Base-by-base conservation (phyloP, 768 basidiomycete genomes). In the Lentinula raphanica region DNA sequence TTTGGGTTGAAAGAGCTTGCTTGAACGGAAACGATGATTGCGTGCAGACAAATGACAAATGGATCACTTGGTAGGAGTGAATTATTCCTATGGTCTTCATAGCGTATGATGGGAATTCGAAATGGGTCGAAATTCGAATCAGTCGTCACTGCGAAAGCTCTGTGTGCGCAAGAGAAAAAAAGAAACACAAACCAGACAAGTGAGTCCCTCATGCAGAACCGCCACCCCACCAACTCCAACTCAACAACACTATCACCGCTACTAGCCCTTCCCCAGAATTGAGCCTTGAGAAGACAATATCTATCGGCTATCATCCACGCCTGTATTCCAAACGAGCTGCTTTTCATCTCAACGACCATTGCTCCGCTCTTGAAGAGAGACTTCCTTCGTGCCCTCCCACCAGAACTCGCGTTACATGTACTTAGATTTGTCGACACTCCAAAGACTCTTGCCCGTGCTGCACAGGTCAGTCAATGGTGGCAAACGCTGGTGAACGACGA, bases 381-480 rank as follows among this genome's bases (percentile, higher is more conserved):
- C 59, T 55, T 55, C 50, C 70, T 76, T 42, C 66, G 72, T 9
- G 82, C 84, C 35, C 71, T 87, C 17, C 86, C 86, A 4, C 70
- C 79, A 15, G 94, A 97, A 71, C 75, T 97, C 13, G 81, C 84
- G 0, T 69, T 94, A 21, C 82, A 92, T 64, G 81, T 94, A 56
- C 77, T 97, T 35, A 71, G 78, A 57, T 94, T 86, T 69, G 76
- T 96, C 42, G 84, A 92, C 57, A 87, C 92, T 45, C 86, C 90
- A 0, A 73, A 74, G 42, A 86, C 88, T 0, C 83, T 97, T 9
- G 76, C 84, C 0, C 75, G 90, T 11, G 88, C 88, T 0, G 76
- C 80, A 39, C 77, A 80, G 32, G 94, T 95, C 28, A 88, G 86
- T 63, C 74, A 76, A 54, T 76, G 78, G 49, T 98, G 95, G 95